These are phyloP conservation scores for Torulaspora quercuum DNA, from an alignment of 805 yeast genomes.

Conservation along the genomic window DNA sequence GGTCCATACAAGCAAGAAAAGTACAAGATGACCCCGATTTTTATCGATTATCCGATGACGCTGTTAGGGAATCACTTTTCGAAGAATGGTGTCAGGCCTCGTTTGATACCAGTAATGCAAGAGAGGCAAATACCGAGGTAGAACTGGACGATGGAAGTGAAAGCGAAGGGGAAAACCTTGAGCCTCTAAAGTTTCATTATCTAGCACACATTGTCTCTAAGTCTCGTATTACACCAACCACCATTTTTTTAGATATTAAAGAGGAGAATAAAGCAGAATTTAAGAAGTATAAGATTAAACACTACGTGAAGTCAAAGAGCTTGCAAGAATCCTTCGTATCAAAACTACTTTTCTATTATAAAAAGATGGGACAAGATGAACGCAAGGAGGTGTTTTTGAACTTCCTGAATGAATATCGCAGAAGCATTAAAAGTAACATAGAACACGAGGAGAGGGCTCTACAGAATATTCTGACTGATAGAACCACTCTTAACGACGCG, in stretches of 20 bases:
- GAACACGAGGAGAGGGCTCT: constrained; percentile 7
- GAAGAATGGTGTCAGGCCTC: constrained; percentile 46
- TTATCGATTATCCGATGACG: constrained; percentile 35
- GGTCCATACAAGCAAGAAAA: constrained; percentile 45
- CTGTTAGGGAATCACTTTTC: constrained; percentile 40
- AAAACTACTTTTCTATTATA: constrained; percentile 30
- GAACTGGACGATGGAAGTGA: constrained; percentile 12
- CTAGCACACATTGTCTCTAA: constrained; percentile 34
- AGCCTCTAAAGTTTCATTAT: constrained; percentile 34
- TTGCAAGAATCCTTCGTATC: constrained; percentile 28
- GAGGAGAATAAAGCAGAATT: constrained; percentile 24
- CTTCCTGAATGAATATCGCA: constrained; percentile 11
- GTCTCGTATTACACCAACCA: constrained; percentile 18
- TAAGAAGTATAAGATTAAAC: constrained; percentile 26
- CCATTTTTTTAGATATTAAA: constrained; percentile 30
- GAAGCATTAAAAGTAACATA: constrained; percentile 2
- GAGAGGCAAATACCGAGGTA: constrained; percentile 10
- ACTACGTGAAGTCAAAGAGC: constrained; percentile 20
- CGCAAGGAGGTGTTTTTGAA: constrained; percentile 20
- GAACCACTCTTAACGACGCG: constrained; percentile 11
- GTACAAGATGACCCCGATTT: constrained; percentile 45
- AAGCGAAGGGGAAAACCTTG: constrained; percentile 18
- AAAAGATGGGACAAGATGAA: constrained; percentile 20
- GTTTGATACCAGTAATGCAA: background rate
- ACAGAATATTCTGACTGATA: constrained; percentile 8